phyloP scores from a whole-genome alignment of 306 rosid genomes.

The Lathyrus aphaca region DNA sequence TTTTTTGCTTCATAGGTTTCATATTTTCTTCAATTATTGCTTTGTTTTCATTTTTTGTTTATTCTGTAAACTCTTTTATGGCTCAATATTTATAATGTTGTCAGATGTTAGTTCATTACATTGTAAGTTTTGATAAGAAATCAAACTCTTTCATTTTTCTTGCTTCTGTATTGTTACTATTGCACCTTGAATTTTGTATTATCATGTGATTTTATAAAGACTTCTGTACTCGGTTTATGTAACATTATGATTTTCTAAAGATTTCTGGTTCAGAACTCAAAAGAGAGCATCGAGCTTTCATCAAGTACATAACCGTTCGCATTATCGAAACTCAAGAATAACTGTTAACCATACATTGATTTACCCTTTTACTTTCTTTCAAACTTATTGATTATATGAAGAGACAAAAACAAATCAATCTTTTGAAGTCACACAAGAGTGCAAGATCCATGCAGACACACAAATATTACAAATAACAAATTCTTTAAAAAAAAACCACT shows the following conservation, averaged over 20 bases:
- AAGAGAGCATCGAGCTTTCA: too few relatives aligned
- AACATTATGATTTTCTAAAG: not conserved
- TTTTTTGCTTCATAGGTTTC: conserved; percentile 35
- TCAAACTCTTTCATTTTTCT: not conserved
- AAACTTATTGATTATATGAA: not conserved
- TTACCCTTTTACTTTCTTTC: not conserved
- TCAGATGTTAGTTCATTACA: not conserved
- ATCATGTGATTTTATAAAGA: not conserved
- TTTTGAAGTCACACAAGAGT: not conserved
- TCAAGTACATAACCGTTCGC: not conserved
- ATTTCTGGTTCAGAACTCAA: too few relatives aligned
- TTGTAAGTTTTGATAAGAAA: conserved; percentile 38
- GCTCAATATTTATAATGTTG: conserved; percentile 4
- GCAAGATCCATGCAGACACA: not conserved
- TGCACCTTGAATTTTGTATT: not conserved
- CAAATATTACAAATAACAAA: conserved; percentile 11
- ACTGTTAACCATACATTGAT: not conserved
- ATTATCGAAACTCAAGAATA: not conserved
- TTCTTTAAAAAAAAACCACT: not conserved
- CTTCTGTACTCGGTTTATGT: not conserved
- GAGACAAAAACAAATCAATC: not conserved
- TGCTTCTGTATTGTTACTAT: not conserved
- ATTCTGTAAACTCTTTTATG: not conserved
- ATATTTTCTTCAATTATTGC: conserved; percentile 7
- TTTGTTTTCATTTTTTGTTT: not conserved